Base-by-base conservation (phyloP, 306 rosid species). In the Gillenia trifoliata region DNA sequence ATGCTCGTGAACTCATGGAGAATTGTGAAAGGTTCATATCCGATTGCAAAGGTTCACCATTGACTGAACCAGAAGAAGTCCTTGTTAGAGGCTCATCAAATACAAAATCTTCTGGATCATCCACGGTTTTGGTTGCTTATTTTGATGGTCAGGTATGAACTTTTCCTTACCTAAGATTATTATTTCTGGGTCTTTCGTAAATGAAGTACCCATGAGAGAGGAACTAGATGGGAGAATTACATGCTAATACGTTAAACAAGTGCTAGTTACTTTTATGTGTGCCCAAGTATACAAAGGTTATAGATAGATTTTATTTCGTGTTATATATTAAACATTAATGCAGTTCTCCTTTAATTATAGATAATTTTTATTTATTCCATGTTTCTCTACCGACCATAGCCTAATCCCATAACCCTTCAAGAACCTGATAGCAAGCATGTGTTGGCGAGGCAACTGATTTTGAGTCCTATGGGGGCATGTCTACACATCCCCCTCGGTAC, bases 91-190 rank as follows among this genome's bases (percentile, higher is more conserved):
- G 88, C 83, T 89, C 81, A 29, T 67, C 83, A 36, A 83, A 82
- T 79, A 82, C 90, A 49, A 81, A 82, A 63, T 76, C 79, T 36
- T 81, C 87, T 69, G 96, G 97, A 75, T 88, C 86, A 62, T 83
- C 84, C 71, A 75, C 97, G 4, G 75, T 77, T 30, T 80, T 92
- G 82, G 87, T 89, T 5, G 83, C 87, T 41, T 75, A 83, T 78
- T 92, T 92, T 79, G 92, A 92, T 76, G 97, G 93, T 65, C 90
- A 87, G 91, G 97, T 92, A 89, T 43, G 26, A 54, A 45, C 38
- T 22, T 74, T 57, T 20, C 67, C 55, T 25, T 47, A 16, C 17
- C 52, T 76, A 65, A 4, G 28, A 22, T 22, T 23, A 26, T 82
- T 30, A 54, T 30, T 71, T 30, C 31, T 2, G 0, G 1, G 30